Evolutionary conservation across 2,329 filamentous ascomycete genomes (phyloP).

Genomic region (Talaromyces sp.): DNA sequence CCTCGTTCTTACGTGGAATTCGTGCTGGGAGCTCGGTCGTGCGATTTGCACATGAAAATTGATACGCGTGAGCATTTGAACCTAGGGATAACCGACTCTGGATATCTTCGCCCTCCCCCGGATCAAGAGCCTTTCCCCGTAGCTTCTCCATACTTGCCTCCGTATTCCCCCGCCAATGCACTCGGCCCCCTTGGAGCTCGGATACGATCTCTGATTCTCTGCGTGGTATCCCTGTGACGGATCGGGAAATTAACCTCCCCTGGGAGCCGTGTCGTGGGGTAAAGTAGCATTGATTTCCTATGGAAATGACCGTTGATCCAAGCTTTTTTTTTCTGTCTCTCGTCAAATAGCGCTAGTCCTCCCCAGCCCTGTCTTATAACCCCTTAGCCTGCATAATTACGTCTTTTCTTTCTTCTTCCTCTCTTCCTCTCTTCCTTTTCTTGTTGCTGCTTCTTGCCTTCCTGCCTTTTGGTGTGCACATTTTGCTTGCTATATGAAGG

Average conservation of each 20-base stretch:
- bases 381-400: slow-evolving; percentile 10
- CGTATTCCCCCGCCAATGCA: background rate
- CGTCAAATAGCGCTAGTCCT: background rate
- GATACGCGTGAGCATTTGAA: background rate
- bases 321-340: background rate
- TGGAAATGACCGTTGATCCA: background rate
- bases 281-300: slow-evolving; percentile 5
- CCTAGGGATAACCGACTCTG: background rate
- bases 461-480: background rate
- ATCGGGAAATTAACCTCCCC: slow-evolving; percentile 8
- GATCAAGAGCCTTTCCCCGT: background rate
- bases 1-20: background rate
- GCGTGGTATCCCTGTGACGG: background rate
- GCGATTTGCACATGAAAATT: background rate
- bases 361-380: slow-evolving; percentile 3
- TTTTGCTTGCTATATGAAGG: slow-evolving; percentile 8
- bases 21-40: background rate
- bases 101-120: background rate
- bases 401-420: background rate
- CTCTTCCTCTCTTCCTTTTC: background rate
- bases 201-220: background rate
- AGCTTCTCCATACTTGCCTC: background rate
- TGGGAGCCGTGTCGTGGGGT: slow-evolving; percentile 8
- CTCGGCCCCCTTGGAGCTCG: background rate
- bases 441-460: background rate